These are phyloP conservation scores for Kwoniella pini DNA, from an alignment of 768 basidiomycete species.

Conservation along the genomic window DNA sequence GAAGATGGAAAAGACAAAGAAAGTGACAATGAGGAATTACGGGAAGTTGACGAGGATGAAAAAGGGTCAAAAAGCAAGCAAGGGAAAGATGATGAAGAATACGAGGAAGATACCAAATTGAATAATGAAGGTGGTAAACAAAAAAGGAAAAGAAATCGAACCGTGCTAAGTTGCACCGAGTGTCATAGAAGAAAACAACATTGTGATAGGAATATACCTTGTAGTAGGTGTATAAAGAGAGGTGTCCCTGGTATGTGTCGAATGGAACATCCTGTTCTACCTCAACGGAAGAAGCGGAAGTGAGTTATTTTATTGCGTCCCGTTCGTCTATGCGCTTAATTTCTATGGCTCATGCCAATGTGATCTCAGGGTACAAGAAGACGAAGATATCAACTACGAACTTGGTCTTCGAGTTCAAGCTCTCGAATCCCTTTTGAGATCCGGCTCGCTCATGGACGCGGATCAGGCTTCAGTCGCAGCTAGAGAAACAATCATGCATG, in stretches of 20 bases:
- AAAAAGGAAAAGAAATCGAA: slow-evolving; percentile 46
- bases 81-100: slow-evolving; percentile 15
- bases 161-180: slow-evolving; percentile 36
- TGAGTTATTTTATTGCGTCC: too few species aligned
- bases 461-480: slow-evolving; percentile 41
- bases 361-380: slow-evolving; percentile 23
- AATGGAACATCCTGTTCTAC: slow-evolving; percentile 45
- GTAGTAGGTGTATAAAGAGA: slow-evolving; percentile 48
- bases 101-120: slow-evolving; percentile 20
- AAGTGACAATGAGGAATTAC: neutral
- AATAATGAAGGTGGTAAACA: slow-evolving; percentile 21
- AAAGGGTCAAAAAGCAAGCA: slow-evolving; percentile 8
- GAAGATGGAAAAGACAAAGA: slow-evolving; percentile 8
- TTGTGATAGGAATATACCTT: slow-evolving; percentile 52
- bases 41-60: slow-evolving; percentile 15
- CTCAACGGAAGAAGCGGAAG: slow-evolving; percentile 38
- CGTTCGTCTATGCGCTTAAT: too few species aligned
- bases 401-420: slow-evolving; percentile 42
- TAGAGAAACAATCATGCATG: slow-evolving; percentile 43
- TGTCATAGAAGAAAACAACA: slow-evolving; percentile 45
- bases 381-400: slow-evolving; percentile 38
- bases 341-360: neutral
- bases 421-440: slow-evolving; percentile 43
- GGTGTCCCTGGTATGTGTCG: slow-evolving; percentile 47
- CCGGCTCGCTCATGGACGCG: slow-evolving; percentile 41